Base-by-base conservation (phyloP, 208 protist species). In the Trypanosoma mega region DNA sequence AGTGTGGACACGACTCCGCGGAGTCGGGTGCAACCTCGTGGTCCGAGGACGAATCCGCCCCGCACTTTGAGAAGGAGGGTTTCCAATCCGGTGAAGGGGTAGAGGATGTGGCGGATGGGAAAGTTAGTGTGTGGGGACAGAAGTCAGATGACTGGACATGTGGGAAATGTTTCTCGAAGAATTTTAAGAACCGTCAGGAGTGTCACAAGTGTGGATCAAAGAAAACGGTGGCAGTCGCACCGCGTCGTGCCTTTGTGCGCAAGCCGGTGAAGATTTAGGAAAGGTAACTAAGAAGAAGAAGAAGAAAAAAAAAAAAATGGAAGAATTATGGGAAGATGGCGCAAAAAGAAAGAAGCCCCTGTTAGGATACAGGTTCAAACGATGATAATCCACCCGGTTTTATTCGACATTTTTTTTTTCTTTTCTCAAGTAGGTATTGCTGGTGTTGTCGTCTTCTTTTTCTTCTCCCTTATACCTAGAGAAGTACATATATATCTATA, bases 101-200 rank as follows among this genome's bases (percentile, higher is more conserved):
- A n/a, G 61, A 43, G 14, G 50, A 51, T 39, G 57, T 76, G 16
- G 63, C 78, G 0, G 76, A 80, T 48, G 76, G 73, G 7, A 37
- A 58, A 23, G 75, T 79, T 44, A 84, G 70, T 52, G 11, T 47
- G 20, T 68, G 61, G 56, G 39, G 24, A 34, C 76, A 85, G 54
- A 85, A 78, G 57, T 43, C 49, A 9, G 78, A 78, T 41, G 78
- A 85, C 20, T 95, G 88, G 88, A 73, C 76, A 6, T 95, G 88
- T 49, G 83, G 76, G 12, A 91, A 91, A 66, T 95, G 88, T 61
- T 92, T 90, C 63, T 63, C 83, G n/a, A 79, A 74, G 52, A 95
- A 95, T 57, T 90, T 81, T 67, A 63, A 63, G 44, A 77, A 62
- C 12, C 73, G 76, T 8, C 21, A 37, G 6, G 88, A 92, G 21